A percentile compares a stretch with the other conserved stretches of the same genome.
These are phyloP conservation scores for Colletotrichum scovillei DNA, from an alignment of 2,329 filamentous ascomycete species.

Conservation along the genomic window DNA sequence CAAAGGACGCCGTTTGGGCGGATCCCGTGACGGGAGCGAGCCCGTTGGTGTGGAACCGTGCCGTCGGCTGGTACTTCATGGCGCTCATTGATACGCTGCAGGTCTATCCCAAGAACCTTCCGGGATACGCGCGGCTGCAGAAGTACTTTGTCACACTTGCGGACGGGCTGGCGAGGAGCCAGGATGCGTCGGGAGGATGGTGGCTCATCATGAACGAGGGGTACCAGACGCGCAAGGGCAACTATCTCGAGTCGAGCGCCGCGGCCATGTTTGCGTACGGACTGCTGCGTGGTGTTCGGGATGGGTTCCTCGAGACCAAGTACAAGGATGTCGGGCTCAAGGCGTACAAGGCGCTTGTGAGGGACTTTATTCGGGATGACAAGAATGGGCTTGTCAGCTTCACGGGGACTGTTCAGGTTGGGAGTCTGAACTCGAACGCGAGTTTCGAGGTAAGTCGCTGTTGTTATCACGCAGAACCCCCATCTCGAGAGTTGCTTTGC, in stretches of 20 bases:
- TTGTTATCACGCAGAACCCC: too few species aligned
- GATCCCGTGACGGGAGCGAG: constrained; percentile 60
- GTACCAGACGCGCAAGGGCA: constrained; percentile 59
- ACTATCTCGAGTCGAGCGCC: constrained; percentile 71
- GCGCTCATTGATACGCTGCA: constrained; percentile 63
- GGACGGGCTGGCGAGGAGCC: constrained; percentile 52
- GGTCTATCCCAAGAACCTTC: constrained; percentile 51
- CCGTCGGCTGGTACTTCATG: constrained; percentile 66
- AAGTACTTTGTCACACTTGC: constrained; percentile 54
- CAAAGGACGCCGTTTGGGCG: constrained; percentile 62
- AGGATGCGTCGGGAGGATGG: constrained; percentile 62
- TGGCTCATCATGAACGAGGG: constrained; percentile 66
- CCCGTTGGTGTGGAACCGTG: constrained; percentile 64
- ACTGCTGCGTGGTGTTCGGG: constrained; percentile 53
- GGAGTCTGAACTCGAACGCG: constrained; percentile 60
- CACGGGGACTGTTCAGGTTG: constrained; percentile 63
- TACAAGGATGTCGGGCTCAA: constrained; percentile 46
- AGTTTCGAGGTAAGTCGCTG: constrained; percentile 56
- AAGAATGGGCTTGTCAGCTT: constrained; percentile 60
- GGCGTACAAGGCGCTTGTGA: constrained; percentile 49
- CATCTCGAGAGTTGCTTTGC: not conserved
- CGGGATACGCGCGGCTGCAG: constrained; percentile 48
- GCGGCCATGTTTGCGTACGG: constrained; percentile 69
- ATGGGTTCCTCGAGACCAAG: constrained; percentile 51
- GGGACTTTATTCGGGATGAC: constrained; percentile 58